Conservation (phyloP, 371 early-diverging fungal species). For the Zychaea mexicana region DNA sequence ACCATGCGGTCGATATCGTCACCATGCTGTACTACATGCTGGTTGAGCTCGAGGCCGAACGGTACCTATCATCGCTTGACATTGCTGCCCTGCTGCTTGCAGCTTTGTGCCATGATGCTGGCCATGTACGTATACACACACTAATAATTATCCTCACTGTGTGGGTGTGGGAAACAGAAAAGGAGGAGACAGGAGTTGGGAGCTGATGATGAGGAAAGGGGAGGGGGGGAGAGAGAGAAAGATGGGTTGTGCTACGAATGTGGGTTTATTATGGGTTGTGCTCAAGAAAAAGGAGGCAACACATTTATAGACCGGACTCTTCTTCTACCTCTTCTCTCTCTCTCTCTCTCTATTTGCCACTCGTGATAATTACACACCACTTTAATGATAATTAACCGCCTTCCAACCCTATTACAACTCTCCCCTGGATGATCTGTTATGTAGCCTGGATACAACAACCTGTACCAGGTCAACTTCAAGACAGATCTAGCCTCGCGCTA, state of each 20-base stretch:
- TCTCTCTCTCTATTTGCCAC: not conserved
- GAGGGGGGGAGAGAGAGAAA: not conserved
- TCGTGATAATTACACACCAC: not conserved
- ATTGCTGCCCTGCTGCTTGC: constrained; percentile 76
- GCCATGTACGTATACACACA: constrained; percentile 73
- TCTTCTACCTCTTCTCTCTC: constrained; percentile 1
- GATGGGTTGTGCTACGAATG: not conserved
- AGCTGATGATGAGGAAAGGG: not conserved
- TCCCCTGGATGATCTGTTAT: constrained; percentile 19
- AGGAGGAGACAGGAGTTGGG: constrained; percentile 6
- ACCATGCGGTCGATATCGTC: constrained; percentile 90
- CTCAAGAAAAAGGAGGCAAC: constrained; percentile 9
- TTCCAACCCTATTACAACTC: constrained; percentile 8
- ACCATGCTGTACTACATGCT: constrained; percentile 77
- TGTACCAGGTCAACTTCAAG: constrained; percentile 79
- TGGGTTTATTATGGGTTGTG: too few relatives aligned
- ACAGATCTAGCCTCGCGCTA: constrained; percentile 66
- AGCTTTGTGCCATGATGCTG: constrained; percentile 89
- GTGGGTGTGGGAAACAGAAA: constrained; percentile 10
- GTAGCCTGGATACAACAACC: constrained; percentile 86
- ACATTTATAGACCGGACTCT: too few relatives aligned
- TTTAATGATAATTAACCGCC: too few relatives aligned
- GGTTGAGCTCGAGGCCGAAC: constrained; percentile 60
- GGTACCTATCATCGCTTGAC: constrained; percentile 67
- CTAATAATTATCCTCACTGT: not conserved